Conservation (phyloP, 106 monocot species). For the Posidonia australis region DNA sequence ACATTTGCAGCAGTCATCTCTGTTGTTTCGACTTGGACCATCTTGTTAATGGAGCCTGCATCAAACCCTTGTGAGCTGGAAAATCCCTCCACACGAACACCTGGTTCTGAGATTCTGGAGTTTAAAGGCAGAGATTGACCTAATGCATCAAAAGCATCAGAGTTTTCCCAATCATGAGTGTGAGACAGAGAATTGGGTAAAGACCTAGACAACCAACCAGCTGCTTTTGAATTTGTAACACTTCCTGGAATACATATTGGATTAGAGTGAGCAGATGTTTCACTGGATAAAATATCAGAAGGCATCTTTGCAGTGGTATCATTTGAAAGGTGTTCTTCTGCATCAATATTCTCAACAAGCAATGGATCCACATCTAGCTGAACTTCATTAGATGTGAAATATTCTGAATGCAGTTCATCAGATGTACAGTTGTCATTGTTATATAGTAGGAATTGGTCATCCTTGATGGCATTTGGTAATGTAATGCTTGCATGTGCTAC, state of each 20-base stretch:
- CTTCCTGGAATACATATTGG: conserved; percentile 40
- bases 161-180: conserved; percentile 47
- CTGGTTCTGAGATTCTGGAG: conserved; percentile 8
- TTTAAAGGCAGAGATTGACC: conserved; percentile 35
- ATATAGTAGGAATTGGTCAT: conserved; percentile 35
- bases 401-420: conserved; percentile 5
- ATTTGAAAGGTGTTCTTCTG: conserved; percentile 8
- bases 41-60: conserved; percentile 5
- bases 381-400: not conserved
- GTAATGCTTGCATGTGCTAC: conserved; percentile 5
- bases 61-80: conserved; percentile 13
- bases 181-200: conserved; percentile 44
- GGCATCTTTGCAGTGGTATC: conserved; percentile 10
- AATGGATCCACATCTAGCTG: conserved; percentile 13
- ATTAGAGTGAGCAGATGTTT: conserved; percentile 12
- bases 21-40: conserved; percentile 1
- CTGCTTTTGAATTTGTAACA: conserved; percentile 8
- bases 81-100: conserved; percentile 14
- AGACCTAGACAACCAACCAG: conserved; percentile 24
- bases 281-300: conserved; percentile 4
- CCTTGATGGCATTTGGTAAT: conserved; percentile 27
- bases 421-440: conserved; percentile 16
- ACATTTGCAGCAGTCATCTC: conserved; percentile 9
- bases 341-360: conserved; percentile 9
- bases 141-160: conserved; percentile 16